These are phyloP conservation scores for Babesia bigemina DNA, from an alignment of 169 alveolate genomes.

Conservation along the genomic window DNA sequence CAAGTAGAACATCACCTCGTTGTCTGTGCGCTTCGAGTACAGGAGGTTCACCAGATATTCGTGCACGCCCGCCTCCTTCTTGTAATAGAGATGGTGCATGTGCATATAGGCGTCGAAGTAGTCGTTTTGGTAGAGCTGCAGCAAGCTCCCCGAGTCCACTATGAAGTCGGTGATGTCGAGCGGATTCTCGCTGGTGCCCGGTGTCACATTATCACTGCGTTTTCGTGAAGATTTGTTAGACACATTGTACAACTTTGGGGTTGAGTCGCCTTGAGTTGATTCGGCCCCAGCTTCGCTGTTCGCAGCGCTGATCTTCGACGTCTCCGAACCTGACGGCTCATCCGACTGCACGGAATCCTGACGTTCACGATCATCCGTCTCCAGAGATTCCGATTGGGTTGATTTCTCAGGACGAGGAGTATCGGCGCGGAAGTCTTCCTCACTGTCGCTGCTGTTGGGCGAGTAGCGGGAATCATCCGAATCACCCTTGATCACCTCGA, in stretches of 20 bases:
- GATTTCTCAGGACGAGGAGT: too few relatives aligned
- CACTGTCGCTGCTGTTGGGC: too few relatives aligned
- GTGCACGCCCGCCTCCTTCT: slow-evolving; percentile 87
- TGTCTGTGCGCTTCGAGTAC: slow-evolving; percentile 81
- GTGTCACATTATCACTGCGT: not conserved
- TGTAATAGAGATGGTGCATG: slow-evolving; percentile 84
- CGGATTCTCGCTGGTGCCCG: slow-evolving; percentile 68
- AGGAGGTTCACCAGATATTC: slow-evolving; percentile 88
- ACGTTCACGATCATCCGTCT: not conserved
- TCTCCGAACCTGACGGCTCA: not conserved
- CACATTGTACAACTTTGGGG: not conserved
- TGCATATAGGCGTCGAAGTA: slow-evolving; percentile 88
- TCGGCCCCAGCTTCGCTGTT: slow-evolving; percentile 1
- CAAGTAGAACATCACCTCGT: slow-evolving; percentile 81
- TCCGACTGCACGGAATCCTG: not conserved
- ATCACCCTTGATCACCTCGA: too few relatives aligned
- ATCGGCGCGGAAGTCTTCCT: too few relatives aligned
- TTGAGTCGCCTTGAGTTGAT: too few relatives aligned
- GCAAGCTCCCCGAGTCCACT: slow-evolving; percentile 79
- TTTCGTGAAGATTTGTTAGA: slow-evolving; percentile 25
- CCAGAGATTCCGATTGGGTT: too few relatives aligned
- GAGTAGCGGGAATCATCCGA: too few relatives aligned
- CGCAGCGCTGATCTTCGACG: not conserved
- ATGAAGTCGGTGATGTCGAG: slow-evolving; percentile 56
- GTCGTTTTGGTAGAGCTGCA: slow-evolving; percentile 87